phyloP scores from a whole-genome alignment of 2,329 filamentous ascomycete species.

The Pseudogymnoascus sp. region DNA sequence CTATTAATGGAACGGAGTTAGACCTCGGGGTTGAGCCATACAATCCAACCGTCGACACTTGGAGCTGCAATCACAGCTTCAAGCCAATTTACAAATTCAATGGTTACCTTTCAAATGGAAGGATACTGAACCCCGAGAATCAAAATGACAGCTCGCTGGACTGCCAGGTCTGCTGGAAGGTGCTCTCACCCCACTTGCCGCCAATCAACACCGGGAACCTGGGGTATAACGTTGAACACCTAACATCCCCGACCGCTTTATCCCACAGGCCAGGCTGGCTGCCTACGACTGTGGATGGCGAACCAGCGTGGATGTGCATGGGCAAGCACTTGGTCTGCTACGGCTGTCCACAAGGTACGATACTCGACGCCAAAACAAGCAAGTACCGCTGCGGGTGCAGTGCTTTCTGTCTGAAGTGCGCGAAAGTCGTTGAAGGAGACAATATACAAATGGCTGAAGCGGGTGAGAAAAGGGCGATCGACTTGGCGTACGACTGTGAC shows the following conservation, averaged over 20 bases:
- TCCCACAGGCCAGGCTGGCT: neutral
- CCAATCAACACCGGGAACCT: neutral
- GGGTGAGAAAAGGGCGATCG: neutral
- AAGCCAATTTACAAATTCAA: neutral
- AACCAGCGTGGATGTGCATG: neutral
- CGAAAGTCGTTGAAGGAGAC: neutral
- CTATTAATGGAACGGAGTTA: constrained; percentile 28
- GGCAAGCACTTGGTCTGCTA: neutral
- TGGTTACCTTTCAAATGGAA: neutral
- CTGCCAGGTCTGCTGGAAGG: constrained; percentile 15
- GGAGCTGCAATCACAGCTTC: constrained; percentile 15
- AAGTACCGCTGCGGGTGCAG: neutral
- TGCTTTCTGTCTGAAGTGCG: neutral
- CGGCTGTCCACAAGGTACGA: neutral
- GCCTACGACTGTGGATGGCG: neutral
- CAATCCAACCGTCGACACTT: constrained; percentile 11
- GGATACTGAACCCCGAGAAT: neutral
- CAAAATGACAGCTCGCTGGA: constrained; percentile 1
- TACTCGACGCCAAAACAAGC: neutral
- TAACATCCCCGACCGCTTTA: neutral
- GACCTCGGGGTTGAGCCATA: constrained; percentile 26
- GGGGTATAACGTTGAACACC: neutral
- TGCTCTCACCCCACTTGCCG: neutral
- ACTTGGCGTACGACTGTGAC: constrained; percentile 12
- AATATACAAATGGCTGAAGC: neutral